phyloP scores from a whole-genome alignment of 306 rosid species.

The Oemleria cerasiformis region DNA sequence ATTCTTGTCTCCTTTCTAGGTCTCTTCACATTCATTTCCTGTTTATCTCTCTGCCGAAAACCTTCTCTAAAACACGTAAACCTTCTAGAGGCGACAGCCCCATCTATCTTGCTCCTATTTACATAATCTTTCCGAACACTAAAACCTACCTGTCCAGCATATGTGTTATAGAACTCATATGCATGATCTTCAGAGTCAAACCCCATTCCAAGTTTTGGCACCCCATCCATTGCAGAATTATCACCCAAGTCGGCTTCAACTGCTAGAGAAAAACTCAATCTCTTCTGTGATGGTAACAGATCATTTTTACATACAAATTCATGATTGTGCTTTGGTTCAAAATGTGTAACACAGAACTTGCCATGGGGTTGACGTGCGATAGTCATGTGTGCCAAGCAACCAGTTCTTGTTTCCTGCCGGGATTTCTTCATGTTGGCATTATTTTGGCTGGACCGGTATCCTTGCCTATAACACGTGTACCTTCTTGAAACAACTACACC shows the following conservation, averaged over 20 bases:
- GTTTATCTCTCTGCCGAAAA: constrained; percentile 54
- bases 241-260: constrained; percentile 38
- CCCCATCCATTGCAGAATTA: constrained; percentile 41
- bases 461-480: constrained; percentile 62
- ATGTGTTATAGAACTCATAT: constrained; percentile 53
- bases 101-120: constrained; percentile 66
- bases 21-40: constrained; percentile 42
- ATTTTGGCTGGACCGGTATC: constrained; percentile 43
- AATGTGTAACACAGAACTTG: constrained; percentile 48
- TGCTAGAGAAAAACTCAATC: constrained; percentile 53
- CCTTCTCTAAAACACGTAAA: constrained; percentile 71
- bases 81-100: constrained; percentile 57
- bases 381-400: constrained; percentile 72
- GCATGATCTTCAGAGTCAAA: constrained; percentile 57
- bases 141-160: constrained; percentile 59
- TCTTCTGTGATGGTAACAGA: constrained; percentile 59
- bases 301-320: constrained; percentile 40
- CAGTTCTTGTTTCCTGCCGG: constrained; percentile 55
- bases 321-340: constrained; percentile 55
- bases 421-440: constrained; percentile 26
- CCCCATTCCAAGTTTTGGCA: constrained; percentile 60
- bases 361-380: constrained; percentile 55
- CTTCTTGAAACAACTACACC: constrained; percentile 62
- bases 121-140: constrained; percentile 69
- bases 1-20: constrained; percentile 62